Percentiles rank a stretch among this genome's conserved stretches.
phyloP scores from a whole-genome alignment of 1,284 basidiomycete species.

The Naganishia sp. region DNA sequence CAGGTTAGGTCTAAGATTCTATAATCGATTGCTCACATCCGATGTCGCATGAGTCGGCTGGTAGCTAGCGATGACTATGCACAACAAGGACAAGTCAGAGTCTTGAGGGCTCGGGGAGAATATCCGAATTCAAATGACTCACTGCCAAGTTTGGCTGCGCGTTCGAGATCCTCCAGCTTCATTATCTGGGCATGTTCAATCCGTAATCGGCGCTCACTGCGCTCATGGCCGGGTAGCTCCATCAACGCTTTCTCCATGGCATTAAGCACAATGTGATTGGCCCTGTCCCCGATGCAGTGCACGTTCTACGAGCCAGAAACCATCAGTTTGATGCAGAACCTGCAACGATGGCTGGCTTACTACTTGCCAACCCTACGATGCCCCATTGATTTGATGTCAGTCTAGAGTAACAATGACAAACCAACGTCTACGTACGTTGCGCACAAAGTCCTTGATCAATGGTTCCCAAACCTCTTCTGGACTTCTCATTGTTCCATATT shows the following conservation, averaged over 20 bases:
- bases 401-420: neutral
- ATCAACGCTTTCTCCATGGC: conserved; percentile 69
- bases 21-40: conserved; percentile 42
- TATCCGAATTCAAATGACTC: conserved; percentile 37
- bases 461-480: conserved; percentile 60
- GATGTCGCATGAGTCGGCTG: conserved; percentile 80
- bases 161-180: conserved; percentile 65
- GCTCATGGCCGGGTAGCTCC: conserved; percentile 58
- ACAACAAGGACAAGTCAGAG: conserved; percentile 4
- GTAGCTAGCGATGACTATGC: conserved; percentile 79
- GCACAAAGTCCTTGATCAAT: conserved; percentile 66
- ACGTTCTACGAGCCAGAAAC: conserved; percentile 62
- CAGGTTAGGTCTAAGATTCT: neutral
- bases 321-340: too few species aligned
- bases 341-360: conserved; percentile 40
- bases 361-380: conserved; percentile 53
- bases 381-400: neutral
- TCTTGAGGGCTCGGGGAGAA: neutral
- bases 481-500: conserved; percentile 68
- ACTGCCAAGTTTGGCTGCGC: conserved; percentile 73
- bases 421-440: conserved; percentile 60
- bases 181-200: conserved; percentile 93
- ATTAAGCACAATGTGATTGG: conserved; percentile 77
- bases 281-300: conserved; percentile 88
- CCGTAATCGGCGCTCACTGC: conserved; percentile 63